Evolutionary conservation across 2,329 filamentous ascomycete species (phyloP), one percentile per base, ranked within the genome.

Genomic region (Sclerotinia borealis): DNA sequence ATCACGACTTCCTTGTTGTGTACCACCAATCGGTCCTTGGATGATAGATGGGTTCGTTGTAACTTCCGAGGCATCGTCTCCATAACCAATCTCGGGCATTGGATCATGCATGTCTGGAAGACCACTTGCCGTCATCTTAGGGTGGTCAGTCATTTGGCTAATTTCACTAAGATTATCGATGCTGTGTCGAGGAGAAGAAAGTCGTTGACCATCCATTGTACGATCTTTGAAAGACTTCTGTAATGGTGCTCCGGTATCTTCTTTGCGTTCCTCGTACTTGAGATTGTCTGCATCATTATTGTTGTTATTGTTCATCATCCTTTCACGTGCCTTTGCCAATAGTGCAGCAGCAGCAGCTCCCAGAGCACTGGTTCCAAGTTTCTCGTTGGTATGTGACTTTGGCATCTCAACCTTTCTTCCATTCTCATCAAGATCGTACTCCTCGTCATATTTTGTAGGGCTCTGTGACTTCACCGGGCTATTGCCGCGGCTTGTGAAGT

Each of bases 1-100:
- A 56, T 82, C 80, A 66, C 67, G 67, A 27, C 56, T 71, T 39
- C 61, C 67, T 60, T 72, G 56, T 61, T 69, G 66, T 37, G 61
- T 65, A 66, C 67, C 71, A 58, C 85, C 87, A 56, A 89, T 83
- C 1, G 87, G 88, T 22, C 90, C 91, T 68, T 92, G 84, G 47
- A 96, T 86, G 56, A 93, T 82, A 0, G 93, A 96, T 3, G 92
- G 92, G 72, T 96, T 96, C 22, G 92, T 96, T 51, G 85, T 88
- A 19, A 91, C 82, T 66, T 96, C 92, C 27, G 77, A 76, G 43
- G 85, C 83, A 63, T 80, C 78, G 64, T 80, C 78, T 58, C 76
- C 79, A 68, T 91, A 89, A 4, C 89, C 91, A 71, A 90, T 86
- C 72, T 93, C 92, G 0, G 89, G 91, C 79, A 93, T 84, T 6